Conservation (phyloP, 2,329 filamentous ascomycete species). For the Curvularia sp. region DNA sequence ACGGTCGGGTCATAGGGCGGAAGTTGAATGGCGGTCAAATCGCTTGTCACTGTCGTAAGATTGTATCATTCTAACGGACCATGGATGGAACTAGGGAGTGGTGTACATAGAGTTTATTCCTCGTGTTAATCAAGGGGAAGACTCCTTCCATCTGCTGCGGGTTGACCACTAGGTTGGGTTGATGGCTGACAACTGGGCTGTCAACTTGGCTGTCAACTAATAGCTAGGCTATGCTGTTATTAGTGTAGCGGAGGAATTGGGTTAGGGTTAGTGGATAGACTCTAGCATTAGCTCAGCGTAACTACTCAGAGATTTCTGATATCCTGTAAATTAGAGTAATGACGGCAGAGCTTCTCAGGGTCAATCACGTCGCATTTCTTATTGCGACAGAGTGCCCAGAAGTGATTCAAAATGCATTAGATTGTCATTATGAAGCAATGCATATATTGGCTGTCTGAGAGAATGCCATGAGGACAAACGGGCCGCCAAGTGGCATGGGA, state of each 20-base stretch:
- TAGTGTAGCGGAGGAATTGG: not conserved
- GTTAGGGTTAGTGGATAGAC: not conserved
- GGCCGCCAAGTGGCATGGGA: not conserved
- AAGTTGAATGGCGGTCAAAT: not conserved
- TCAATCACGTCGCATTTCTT: not conserved
- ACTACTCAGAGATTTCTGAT: not conserved
- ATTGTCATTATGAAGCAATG: not conserved
- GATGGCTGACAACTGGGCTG: not conserved
- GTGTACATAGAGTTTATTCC: not conserved
- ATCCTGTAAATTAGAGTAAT: not conserved
- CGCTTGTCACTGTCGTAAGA: not conserved
- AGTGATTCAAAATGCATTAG: not conserved
- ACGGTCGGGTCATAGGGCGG: not conserved
- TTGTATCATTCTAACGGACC: not conserved
- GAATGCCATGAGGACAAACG: not conserved
- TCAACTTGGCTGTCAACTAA: not conserved
- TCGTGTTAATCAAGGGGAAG: not conserved
- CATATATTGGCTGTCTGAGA: not conserved
- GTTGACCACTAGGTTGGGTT: not conserved
- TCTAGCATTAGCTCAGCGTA: not conserved
- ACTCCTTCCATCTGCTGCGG: not conserved
- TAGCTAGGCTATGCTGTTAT: not conserved
- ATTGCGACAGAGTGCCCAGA: not conserved
- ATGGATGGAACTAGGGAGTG: not conserved
- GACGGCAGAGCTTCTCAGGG: not conserved